Evolutionary conservation across 352 stramenopile species (phyloP).

Genomic region (Plasmopara viticola): DNA sequence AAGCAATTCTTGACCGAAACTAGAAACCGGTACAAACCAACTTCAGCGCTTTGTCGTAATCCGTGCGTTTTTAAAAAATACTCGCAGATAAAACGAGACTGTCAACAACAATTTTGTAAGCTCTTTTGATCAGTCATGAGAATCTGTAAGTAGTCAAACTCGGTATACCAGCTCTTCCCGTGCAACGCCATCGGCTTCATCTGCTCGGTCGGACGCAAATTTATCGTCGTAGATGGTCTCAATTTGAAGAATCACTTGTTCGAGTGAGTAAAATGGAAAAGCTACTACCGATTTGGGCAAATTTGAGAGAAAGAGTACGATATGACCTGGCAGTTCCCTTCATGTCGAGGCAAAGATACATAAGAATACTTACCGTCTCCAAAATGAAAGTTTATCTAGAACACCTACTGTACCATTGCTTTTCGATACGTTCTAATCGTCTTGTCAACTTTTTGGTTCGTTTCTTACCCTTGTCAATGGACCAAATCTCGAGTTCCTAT

Average conservation of each 20-base stretch:
- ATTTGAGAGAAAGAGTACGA: slow-evolving; percentile 62
- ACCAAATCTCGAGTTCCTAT: slow-evolving; percentile 65
- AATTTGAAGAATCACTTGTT: slow-evolving; percentile 46
- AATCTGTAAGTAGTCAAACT: neutral
- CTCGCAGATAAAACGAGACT: slow-evolving; percentile 63
- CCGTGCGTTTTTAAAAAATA: slow-evolving; percentile 68
- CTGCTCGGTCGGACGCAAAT: slow-evolving; percentile 45
- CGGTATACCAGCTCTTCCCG: slow-evolving; percentile 38
- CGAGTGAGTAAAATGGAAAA: slow-evolving; percentile 55
- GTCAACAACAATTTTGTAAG: slow-evolving; percentile 1
- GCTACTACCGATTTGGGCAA: slow-evolving; percentile 64
- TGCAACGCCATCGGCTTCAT: slow-evolving; percentile 56
- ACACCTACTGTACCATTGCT: slow-evolving; percentile 31
- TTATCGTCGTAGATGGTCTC: slow-evolving; percentile 79
- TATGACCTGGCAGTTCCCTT: slow-evolving; percentile 45
- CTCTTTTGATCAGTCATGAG: neutral
- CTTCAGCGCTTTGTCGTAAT: slow-evolving; percentile 53
- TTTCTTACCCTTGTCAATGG: slow-evolving; percentile 37
- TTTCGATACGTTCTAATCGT: slow-evolving; percentile 36
- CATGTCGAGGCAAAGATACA: too few relatives aligned
- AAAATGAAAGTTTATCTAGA: too few relatives aligned
- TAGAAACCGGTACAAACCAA: slow-evolving; percentile 63
- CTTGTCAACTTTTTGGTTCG: slow-evolving; percentile 38
- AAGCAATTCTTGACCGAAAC: slow-evolving; percentile 61
- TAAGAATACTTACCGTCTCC: too few relatives aligned